A percentile compares a stretch with the other conserved stretches of the same genome.
Evolutionary conservation across 176 grass and related monocot genomes (phyloP).

Genomic region (Eragrostis curvula): DNA sequence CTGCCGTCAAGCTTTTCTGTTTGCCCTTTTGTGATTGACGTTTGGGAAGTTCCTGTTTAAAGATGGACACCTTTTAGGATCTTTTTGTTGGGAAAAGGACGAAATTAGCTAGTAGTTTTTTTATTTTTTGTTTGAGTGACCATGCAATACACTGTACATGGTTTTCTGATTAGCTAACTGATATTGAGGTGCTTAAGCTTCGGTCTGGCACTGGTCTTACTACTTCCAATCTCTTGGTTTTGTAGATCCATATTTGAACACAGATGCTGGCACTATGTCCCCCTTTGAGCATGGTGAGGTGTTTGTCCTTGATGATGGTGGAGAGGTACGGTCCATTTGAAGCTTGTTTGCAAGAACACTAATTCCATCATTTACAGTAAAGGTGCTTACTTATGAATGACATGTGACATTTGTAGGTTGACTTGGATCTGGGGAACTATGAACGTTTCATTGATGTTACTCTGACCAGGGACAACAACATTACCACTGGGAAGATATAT

Average conservation of each 20-base stretch:
- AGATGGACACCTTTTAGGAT: neutral
- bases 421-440: slow-evolving; percentile 96
- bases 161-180: neutral
- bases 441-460: slow-evolving; percentile 96
- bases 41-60: neutral
- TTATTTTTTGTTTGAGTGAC: neutral
- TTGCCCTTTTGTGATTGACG: slow-evolving; percentile 14
- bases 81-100: neutral
- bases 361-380: neutral
- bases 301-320: slow-evolving; percentile 98
- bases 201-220: slow-evolving; percentile 5
- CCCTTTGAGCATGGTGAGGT: slow-evolving; percentile 98
- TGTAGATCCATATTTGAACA: slow-evolving; percentile 96
- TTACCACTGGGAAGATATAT: slow-evolving; percentile 99
- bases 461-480: slow-evolving; percentile 88
- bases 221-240: neutral
- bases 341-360: slow-evolving; percentile 13
- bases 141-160: neutral
- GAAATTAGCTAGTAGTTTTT: neutral
- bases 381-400: slow-evolving; percentile 19
- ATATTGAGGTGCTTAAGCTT: neutral
- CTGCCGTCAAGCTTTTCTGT: neutral
- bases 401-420: slow-evolving; percentile 58
- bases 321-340: slow-evolving; percentile 58
- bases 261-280: slow-evolving; percentile 98